Evolutionary conservation across 306 rosid genomes (phyloP).

Genomic region (Senna tora): DNA sequence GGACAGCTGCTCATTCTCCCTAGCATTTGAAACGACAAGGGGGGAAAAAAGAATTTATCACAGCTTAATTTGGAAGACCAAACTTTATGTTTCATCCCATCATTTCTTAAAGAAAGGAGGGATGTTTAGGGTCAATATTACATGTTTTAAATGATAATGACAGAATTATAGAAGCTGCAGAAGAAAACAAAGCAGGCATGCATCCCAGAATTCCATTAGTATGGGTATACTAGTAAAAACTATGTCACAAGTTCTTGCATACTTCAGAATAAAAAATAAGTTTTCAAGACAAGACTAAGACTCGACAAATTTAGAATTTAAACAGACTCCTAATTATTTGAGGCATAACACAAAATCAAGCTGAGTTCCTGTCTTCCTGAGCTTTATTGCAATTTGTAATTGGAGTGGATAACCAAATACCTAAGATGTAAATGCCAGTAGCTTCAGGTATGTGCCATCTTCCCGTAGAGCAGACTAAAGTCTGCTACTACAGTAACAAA

Average conservation of each 20-base stretch:
- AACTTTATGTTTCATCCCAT: no score
- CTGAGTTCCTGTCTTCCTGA: no score
- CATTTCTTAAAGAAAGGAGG: neutral
- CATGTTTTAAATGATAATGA: neutral
- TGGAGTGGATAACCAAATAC: neutral
- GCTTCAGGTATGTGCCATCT: neutral
- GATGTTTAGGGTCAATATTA: neutral
- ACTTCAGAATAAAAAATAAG: no score
- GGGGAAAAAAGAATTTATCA: neutral
- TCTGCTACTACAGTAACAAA: neutral
- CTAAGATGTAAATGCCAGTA: neutral
- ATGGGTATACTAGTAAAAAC: neutral
- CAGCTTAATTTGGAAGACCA: no score
- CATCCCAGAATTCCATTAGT: neutral
- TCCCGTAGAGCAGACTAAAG: neutral
- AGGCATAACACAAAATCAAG: no score
- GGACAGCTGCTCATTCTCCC: conserved; percentile 87
- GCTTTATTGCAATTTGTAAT: no score
- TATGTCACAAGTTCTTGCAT: no score
- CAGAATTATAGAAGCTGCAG: neutral
- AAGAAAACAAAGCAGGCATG: neutral
- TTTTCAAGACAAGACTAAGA: no score
- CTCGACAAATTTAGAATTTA: no score
- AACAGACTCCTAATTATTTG: no score
- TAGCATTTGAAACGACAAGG: conserved; percentile 42